phyloP scores from a whole-genome alignment of 306 rosid genomes.

The Malus sylvestris region DNA sequence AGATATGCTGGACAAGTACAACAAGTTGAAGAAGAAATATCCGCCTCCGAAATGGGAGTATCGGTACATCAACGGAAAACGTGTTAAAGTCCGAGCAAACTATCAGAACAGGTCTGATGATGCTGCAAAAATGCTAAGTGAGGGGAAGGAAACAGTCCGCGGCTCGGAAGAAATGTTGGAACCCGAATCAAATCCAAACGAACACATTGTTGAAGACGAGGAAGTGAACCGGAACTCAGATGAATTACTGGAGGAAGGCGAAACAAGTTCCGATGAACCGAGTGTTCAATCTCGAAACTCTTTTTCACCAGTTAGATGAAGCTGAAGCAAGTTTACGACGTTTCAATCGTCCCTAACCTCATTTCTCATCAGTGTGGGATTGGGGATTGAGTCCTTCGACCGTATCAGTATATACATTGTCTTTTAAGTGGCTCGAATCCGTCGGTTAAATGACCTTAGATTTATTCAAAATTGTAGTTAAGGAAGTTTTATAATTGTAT shows the following conservation, averaged over 20 bases:
- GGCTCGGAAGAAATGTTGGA: constrained; percentile 16
- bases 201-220: constrained; percentile 20
- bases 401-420: too few species aligned
- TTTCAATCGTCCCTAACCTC: not conserved
- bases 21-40: constrained; percentile 57
- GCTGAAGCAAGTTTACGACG: not conserved
- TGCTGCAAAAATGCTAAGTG: constrained; percentile 10
- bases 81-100: constrained; percentile 42
- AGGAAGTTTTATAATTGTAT: too few species aligned
- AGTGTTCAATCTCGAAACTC: constrained; percentile 11
- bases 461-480: too few species aligned
- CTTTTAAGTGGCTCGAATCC: too few species aligned
- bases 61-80: constrained; percentile 66
- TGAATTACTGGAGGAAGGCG: constrained; percentile 20
- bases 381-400: too few species aligned
- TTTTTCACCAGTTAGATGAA: constrained; percentile 5
- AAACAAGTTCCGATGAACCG: constrained; percentile 15
- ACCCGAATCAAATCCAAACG: constrained; percentile 27
- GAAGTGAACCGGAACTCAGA: not conserved
- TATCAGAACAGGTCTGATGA: constrained; percentile 5
- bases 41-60: constrained; percentile 75
- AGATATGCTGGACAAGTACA: constrained; percentile 70
- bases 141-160: constrained; percentile 18
- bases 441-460: too few species aligned
- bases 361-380: not conserved